Percentiles rank a stretch among this genome's conserved stretches.
Conservation (phyloP, 2,329 filamentous ascomycete species). For the Fusarium coicis region DNA sequence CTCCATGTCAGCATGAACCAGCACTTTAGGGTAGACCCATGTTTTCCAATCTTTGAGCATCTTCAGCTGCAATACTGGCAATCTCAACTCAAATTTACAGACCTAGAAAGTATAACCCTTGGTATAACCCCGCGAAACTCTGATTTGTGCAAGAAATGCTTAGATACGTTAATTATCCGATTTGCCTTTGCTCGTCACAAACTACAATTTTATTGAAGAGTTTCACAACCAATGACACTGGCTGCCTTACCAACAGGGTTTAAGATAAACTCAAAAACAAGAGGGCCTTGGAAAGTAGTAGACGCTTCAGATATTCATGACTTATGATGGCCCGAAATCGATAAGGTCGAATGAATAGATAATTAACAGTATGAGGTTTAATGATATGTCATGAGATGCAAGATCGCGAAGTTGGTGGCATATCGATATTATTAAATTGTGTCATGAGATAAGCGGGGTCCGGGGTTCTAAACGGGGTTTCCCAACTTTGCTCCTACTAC, state of each 20-base stretch:
- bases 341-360: not conserved
- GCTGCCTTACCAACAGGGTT: not conserved
- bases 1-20: not conserved
- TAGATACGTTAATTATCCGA: not conserved
- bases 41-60: not conserved
- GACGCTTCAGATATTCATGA: not conserved
- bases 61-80: not conserved
- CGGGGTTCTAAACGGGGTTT: conserved; percentile 21
- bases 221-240: not conserved
- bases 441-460: conserved; percentile 16
- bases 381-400: not conserved
- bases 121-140: not conserved
- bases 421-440: not conserved
- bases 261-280: not conserved
- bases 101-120: not conserved
- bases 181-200: not conserved
- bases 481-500: conserved; percentile 5
- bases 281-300: not conserved
- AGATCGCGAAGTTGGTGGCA: not conserved
- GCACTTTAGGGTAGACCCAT: not conserved
- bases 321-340: not conserved
- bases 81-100: not conserved
- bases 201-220: not conserved
- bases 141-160: not conserved
- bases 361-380: not conserved